Evolutionary conservation across 2,329 filamentous ascomycete species (phyloP).

Genomic region (Colletotrichum sp.): DNA sequence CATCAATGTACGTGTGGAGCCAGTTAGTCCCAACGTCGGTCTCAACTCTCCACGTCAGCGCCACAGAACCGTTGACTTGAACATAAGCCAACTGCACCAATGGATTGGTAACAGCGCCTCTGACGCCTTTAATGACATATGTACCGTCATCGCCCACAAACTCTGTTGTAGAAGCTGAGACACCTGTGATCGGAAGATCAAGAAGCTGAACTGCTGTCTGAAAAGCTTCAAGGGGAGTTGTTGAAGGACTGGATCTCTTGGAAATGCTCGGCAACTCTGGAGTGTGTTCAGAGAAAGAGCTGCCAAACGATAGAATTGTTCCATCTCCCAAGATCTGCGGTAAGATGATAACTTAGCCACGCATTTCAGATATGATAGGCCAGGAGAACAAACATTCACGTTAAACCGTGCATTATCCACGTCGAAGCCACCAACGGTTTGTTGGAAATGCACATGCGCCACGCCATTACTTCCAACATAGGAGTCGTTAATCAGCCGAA

Average conservation of each 20-base stretch:
- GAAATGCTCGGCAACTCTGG: neutral
- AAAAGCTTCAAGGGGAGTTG: neutral
- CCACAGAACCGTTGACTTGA: neutral
- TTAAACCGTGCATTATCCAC: constrained; percentile 67
- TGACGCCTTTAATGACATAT: neutral
- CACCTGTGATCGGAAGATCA: neutral
- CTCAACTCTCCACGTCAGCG: neutral
- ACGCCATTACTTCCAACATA: constrained; percentile 62
- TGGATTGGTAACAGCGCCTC: neutral
- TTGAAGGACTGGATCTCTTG: fast-evolving
- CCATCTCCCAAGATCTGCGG: neutral
- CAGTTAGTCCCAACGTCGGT: neutral
- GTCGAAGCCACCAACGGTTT: constrained; percentile 62
- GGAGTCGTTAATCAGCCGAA: constrained; percentile 56
- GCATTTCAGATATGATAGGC: neutral
- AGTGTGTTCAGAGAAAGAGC: neutral
- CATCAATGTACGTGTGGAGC: neutral
- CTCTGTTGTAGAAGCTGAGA: fast-evolving
- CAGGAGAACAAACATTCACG: constrained; percentile 53
- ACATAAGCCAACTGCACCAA: neutral
- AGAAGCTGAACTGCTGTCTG: neutral
- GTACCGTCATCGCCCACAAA: fast-evolving
- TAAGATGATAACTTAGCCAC: neutral
- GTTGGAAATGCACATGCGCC: constrained; percentile 63
- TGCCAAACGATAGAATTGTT: neutral